A percentile compares a stretch with the other conserved stretches of the same genome.
Evolutionary conservation across 345 rosid species (phyloP).

Genomic region (Eucalyptus erythrocorys): DNA sequence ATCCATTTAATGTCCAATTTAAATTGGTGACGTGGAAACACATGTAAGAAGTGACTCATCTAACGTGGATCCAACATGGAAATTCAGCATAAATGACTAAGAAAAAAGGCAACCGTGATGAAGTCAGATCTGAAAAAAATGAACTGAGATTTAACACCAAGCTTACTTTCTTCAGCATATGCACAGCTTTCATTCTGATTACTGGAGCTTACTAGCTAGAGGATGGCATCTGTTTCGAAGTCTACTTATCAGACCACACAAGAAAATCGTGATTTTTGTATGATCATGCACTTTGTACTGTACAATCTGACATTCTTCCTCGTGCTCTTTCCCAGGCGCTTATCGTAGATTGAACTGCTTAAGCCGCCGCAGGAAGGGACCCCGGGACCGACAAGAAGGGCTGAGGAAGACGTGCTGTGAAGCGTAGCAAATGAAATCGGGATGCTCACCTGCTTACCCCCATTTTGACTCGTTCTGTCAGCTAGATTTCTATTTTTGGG

Average conservation of each 20-base stretch:
- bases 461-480: background rate
- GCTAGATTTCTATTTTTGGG: background rate
- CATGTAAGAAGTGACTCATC: background rate
- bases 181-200: background rate
- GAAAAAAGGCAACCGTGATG: background rate
- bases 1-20: background rate
- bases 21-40: background rate
- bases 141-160: background rate
- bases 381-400: slow-evolving; percentile 84
- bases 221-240: no score
- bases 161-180: background rate
- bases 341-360: slow-evolving; percentile 34
- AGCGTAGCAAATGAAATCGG: background rate
- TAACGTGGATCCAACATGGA: background rate
- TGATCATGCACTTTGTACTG: no score
- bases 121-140: background rate
- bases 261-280: no score
- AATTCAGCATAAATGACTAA: background rate
- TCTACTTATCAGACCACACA: no score
- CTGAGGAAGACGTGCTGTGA: slow-evolving; percentile 14
- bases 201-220: no score
- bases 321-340: no score
- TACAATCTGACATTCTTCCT: no score
- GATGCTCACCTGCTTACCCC: background rate
- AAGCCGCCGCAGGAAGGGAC: slow-evolving; percentile 80